These are phyloP conservation scores for Melastoma candidum DNA, from an alignment of 441 rosid genomes.

Conservation along the genomic window DNA sequence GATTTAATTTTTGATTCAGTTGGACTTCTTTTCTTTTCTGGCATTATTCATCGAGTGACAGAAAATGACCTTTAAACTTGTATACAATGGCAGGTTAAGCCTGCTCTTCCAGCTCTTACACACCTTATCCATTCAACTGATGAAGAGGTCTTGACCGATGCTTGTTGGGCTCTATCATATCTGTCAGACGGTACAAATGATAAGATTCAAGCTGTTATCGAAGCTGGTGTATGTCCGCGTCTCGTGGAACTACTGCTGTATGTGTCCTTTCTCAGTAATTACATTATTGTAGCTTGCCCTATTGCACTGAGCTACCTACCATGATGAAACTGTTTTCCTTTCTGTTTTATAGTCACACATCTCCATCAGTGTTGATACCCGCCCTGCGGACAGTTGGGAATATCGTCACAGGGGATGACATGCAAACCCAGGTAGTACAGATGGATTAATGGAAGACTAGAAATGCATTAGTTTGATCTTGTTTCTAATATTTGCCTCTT, in stretches of 20 bases:
- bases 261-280: conserved; percentile 19
- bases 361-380: conserved; percentile 82
- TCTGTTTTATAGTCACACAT: conserved; percentile 41
- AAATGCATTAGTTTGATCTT: neutral
- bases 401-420: conserved; percentile 81
- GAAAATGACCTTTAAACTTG: neutral
- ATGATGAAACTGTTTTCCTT: neutral
- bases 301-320: neutral
- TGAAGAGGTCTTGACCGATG: conserved; percentile 86
- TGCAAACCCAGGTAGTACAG: conserved; percentile 67
- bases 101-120: conserved; percentile 69
- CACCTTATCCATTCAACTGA: conserved; percentile 62
- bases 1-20: too few relatives aligned
- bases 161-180: conserved; percentile 88
- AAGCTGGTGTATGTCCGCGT: conserved; percentile 59
- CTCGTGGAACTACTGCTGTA: conserved; percentile 63
- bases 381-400: conserved; percentile 84
- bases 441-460: neutral
- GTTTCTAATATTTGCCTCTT: conserved; percentile 7
- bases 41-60: neutral
- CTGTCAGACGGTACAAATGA: conserved; percentile 91
- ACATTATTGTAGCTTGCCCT: neutral
- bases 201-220: conserved; percentile 75
- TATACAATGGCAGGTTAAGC: conserved; percentile 42
- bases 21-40: neutral